Percentiles rank a stretch among this genome's conserved stretches.
Evolutionary conservation across 129 eudicot species (phyloP).

Genomic region (Flaveria trinervia): DNA sequence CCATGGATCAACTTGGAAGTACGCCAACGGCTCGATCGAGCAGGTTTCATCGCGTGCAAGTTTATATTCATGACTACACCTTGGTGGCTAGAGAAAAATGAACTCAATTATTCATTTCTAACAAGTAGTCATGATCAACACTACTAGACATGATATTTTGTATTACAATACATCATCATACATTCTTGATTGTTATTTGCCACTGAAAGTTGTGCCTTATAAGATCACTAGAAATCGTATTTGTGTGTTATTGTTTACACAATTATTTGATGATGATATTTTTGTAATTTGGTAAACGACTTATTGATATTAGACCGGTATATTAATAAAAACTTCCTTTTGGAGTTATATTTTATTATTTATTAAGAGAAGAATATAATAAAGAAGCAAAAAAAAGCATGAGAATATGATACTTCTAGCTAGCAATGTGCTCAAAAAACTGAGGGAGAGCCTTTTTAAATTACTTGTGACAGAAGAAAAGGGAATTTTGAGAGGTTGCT

Average conservation of each 20-base stretch:
- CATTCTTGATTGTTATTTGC: no score
- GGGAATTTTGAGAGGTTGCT: constrained; percentile 41
- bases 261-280: neutral
- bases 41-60: no score
- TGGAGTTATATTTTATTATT: neutral
- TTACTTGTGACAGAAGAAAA: constrained; percentile 62
- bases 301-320: neutral
- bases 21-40: no score
- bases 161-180: no score
- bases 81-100: no score
- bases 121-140: no score
- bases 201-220: no score
- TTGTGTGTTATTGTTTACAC: neutral
- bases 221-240: no score
- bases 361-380: neutral
- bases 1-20: no score
- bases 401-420: constrained; percentile 32
- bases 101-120: no score
- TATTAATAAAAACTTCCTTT: neutral
- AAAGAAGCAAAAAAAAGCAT: constrained; percentile 2
- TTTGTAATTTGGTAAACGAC: neutral
- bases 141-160: no score
- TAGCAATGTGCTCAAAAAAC: constrained; percentile 20
- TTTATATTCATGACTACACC: no score
- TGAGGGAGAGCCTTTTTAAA: constrained; percentile 25